Conservation (phyloP, 371 early-diverging fungal genomes). For the Haplosporangium sp. region DNA sequence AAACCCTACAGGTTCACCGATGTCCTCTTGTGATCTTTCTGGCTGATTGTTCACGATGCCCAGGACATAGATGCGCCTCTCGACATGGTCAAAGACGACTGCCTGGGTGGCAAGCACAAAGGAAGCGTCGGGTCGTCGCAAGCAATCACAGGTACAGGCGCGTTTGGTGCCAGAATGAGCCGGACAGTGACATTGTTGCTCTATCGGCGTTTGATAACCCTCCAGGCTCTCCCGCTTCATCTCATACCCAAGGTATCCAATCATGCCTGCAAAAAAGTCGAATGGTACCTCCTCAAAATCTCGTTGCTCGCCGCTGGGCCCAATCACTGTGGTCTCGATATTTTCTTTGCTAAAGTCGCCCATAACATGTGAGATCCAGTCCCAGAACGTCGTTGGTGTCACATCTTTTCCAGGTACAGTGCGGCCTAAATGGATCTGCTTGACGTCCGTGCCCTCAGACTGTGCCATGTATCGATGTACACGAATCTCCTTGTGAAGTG, state of each 20-base stretch:
- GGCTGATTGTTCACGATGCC: slow-evolving; percentile 56
- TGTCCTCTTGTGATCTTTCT: not conserved
- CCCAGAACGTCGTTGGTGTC: slow-evolving; percentile 58
- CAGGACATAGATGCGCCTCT: slow-evolving; percentile 58
- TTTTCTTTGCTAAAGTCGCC: slow-evolving; percentile 26
- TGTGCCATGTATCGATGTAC: slow-evolving; percentile 20
- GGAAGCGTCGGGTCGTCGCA: slow-evolving; percentile 79
- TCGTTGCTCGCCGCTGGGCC: slow-evolving; percentile 17
- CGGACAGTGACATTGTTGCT: slow-evolving; percentile 57
- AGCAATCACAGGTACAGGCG: slow-evolving; percentile 58
- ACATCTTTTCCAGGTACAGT: not conserved
- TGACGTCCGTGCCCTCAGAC: slow-evolving; percentile 1
- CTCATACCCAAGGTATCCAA: slow-evolving; percentile 95
- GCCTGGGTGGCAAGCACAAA: slow-evolving; percentile 87
- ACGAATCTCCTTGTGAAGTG: slow-evolving; percentile 33
- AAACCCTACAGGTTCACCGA: slow-evolving; percentile 35
- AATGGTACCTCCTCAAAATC: slow-evolving; percentile 56
- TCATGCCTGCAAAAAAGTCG: slow-evolving; percentile 83
- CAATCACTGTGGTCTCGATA: slow-evolving; percentile 28
- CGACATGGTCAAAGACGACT: slow-evolving; percentile 78
- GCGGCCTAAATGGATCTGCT: slow-evolving; percentile 17
- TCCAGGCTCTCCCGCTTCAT: slow-evolving; percentile 87
- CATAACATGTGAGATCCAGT: slow-evolving; percentile 55
- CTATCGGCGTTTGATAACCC: slow-evolving; percentile 59
- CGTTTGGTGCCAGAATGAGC: slow-evolving; percentile 20